Base-by-base conservation (phyloP, 225 moss, liverwort and hornwort species). In the Asterella californica region DNA sequence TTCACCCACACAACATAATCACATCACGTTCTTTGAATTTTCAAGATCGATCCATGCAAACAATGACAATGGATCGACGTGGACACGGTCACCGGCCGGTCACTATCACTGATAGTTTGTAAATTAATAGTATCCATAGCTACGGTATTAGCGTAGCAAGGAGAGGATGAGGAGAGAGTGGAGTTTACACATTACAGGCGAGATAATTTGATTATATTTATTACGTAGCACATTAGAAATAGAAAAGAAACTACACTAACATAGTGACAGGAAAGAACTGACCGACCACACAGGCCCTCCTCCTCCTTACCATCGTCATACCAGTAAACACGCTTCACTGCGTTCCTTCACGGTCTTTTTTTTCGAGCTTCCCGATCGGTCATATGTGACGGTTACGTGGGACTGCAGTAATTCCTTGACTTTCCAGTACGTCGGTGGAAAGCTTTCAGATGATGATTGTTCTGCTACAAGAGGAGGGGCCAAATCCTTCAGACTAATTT, bases 401-500 rank as follows among this genome's bases (percentile, higher is more conserved):
- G n/a, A n/a, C n/a, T n/a, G n/a, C n/a, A n/a, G n/a, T n/a, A n/a
- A n/a, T n/a, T n/a, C n/a, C n/a, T n/a, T n/a, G n/a, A n/a, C n/a
- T n/a, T n/a, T n/a, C n/a, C n/a, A n/a, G n/a, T n/a, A n/a, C n/a
- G n/a, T n/a, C n/a, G n/a, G n/a, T n/a, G n/a, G n/a, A n/a, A n/a
- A n/a, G n/a, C n/a, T n/a, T n/a, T n/a, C n/a, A n/a, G n/a, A n/a
- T n/a, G n/a, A n/a, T n/a, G n/a, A n/a, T n/a, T 91, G 37, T 73
- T 81, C 42, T 84, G 83, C 52, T 76, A 80, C 34, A 81, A 85
- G 49, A 80, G 78, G 45, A 50, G 69, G 83, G 78, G 88, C 70
- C 90, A 90, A 76, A 88, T 97, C 60, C 84, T 93, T 60, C 78
- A 79, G 63, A 87, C 90, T 50, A 91, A 85, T 70, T 70, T 97